phyloP scores from a whole-genome alignment of 2,329 filamentous ascomycete genomes.

The Cytospora mali region DNA sequence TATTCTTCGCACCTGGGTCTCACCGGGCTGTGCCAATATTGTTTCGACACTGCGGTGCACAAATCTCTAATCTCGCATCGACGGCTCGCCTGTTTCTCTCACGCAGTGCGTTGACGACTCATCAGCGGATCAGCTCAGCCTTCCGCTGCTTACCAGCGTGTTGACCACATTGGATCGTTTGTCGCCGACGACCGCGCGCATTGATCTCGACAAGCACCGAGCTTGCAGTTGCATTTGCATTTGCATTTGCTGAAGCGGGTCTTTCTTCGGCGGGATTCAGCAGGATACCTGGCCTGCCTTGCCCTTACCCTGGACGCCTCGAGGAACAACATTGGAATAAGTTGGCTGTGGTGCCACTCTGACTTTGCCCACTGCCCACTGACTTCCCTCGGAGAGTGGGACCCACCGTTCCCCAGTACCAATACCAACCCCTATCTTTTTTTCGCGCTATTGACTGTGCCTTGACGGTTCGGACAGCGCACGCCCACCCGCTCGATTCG shows the following conservation, averaged over 20 bases:
- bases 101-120: constrained; percentile 13
- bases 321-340: constrained; percentile 6
- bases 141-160: not conserved
- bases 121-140: not conserved
- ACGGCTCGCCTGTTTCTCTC: constrained; percentile 11
- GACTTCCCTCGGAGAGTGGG: constrained; percentile 22
- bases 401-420: constrained; percentile 24
- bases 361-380: not conserved
- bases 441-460: constrained; percentile 27
- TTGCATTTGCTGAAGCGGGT: constrained; percentile 22
- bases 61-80: constrained; percentile 42
- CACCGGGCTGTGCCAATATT: constrained; percentile 33
- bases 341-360: constrained; percentile 2
- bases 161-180: constrained; percentile 28
- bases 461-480: constrained; percentile 30
- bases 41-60: constrained; percentile 42
- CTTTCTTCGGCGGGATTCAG: constrained; percentile 22
- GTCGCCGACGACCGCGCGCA: not conserved
- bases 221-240: not conserved
- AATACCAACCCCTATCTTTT: constrained; percentile 29
- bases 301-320: constrained; percentile 19
- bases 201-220: constrained; percentile 2
- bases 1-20: constrained; percentile 32
- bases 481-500: constrained; percentile 28
- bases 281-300: constrained; percentile 16